Conservation (phyloP, 306 rosid genomes). For the Nissolia schottii region DNA sequence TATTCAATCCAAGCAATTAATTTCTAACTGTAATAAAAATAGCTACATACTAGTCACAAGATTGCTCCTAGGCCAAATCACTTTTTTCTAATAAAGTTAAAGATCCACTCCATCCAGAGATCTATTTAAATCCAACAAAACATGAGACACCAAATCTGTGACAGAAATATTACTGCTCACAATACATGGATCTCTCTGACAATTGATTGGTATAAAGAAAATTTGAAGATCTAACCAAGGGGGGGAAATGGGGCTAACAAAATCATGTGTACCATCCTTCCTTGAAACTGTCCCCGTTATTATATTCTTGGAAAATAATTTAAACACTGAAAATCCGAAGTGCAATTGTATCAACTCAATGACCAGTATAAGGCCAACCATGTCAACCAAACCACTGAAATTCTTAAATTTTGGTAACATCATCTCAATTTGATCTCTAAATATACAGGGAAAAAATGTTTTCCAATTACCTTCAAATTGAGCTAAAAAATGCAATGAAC, state of each 20-base stretch:
- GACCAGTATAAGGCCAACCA: neutral
- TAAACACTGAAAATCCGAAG: neutral
- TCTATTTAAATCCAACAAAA: conserved; percentile 7
- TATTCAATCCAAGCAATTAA: neutral
- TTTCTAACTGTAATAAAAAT: neutral
- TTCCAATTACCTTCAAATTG: neutral
- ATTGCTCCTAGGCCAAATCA: neutral
- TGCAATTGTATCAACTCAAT: neutral
- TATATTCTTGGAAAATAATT: neutral
- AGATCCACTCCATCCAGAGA: neutral
- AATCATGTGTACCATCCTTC: neutral
- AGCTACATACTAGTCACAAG: neutral
- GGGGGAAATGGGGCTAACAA: neutral
- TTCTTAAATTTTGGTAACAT: neutral
- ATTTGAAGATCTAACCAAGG: neutral
- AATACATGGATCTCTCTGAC: neutral
- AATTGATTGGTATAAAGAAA: neutral
- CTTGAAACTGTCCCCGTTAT: neutral
- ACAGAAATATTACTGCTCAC: neutral
- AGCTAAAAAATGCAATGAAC: neutral
- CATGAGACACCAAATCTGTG: neutral
- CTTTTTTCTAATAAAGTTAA: neutral
- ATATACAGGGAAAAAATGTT: neutral
- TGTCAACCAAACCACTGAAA: neutral
- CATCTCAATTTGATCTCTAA: neutral